Evolutionary conservation across 805 yeast species (phyloP), one percentile per base, ranked within the genome.

Genomic region (Jamesozyma lodderae): DNA sequence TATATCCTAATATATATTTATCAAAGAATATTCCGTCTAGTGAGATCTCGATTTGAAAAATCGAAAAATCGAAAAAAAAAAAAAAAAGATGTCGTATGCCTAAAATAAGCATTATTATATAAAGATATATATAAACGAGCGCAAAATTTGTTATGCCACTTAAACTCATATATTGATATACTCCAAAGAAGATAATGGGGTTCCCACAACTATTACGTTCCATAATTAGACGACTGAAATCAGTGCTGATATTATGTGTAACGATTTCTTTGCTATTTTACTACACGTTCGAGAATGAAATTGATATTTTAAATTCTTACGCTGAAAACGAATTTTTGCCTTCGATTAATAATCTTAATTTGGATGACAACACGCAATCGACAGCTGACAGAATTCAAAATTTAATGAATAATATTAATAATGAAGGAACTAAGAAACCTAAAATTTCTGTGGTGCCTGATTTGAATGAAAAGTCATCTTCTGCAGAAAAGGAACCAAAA

Each of bases 301-400:
- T 60, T 10, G 55, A 57, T 35, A 57, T 52, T 41, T 41, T 60
- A 23, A 60, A 60, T 35, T 57, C 62, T 1, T 59, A 45, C 36
- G 65, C 65, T 6, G 60, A 59, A 35, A 59, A 53, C 36, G 65
- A 60, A 31, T 54, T 48, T 27, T 40, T 57, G 33, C 64, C 64
- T 4, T 51, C 56, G 1, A 55, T 58, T 20, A 49, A 49, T 30
- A 45, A 45, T 21, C 26, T 34, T 8, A 31, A 22, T 17, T 2
- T 18, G 5, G 31, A 24, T n/a, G n/a, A n/a, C n/a, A n/a, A n/a
- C n/a, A n/a, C n/a, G n/a, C n/a, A n/a, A n/a, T n/a, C 16, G 5
- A 15, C 8, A 4, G 16, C 35, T 32, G 21, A 31, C 31, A 25
- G n/a, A 11, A 25, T 25, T 8, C 28, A 25, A 13, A 25, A 25